phyloP scores from a whole-genome alignment of 2,329 filamentous ascomycete genomes.

The Neoscytalidium dimidiatum region DNA sequence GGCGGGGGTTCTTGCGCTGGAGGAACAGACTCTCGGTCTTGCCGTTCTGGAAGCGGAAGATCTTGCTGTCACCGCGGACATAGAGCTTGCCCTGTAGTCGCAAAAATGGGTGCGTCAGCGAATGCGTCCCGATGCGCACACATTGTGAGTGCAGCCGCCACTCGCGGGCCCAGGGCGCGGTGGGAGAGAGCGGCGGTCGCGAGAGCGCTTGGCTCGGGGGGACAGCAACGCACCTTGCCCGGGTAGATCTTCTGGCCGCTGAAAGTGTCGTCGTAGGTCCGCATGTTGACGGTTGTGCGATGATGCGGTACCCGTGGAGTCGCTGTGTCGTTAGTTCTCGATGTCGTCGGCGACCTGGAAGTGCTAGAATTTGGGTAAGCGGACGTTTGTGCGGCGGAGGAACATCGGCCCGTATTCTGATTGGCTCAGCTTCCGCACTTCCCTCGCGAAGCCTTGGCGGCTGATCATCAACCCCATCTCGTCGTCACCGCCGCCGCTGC shows the following conservation, averaged over 20 bases:
- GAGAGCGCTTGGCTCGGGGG: neutral
- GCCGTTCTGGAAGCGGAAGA: slow-evolving; percentile 99
- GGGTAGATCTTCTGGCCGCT: slow-evolving; percentile 78
- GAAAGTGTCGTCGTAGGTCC: slow-evolving; percentile 79
- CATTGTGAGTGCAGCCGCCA: neutral
- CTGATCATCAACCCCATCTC: slow-evolving; percentile 12
- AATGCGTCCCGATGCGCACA: neutral
- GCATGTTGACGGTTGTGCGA: slow-evolving; percentile 60
- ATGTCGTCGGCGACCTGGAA: slow-evolving; percentile 31
- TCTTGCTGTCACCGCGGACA: slow-evolving; percentile 99
- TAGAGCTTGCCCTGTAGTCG: slow-evolving; percentile 90
- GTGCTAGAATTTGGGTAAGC: slow-evolving; percentile 31
- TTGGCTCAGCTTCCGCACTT: slow-evolving; percentile 6
- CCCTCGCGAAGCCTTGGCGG: slow-evolving; percentile 13
- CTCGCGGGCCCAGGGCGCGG: neutral
- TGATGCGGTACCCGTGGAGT: slow-evolving; percentile 40
- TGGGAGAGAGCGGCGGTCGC: neutral
- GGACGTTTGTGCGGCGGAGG: slow-evolving; percentile 20
- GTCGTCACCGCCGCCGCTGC: neutral
- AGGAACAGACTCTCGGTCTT: slow-evolving; percentile 99
- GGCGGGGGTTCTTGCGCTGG: slow-evolving; percentile 99
- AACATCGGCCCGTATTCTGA: slow-evolving; percentile 18
- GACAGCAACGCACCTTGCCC: slow-evolving; percentile 65
- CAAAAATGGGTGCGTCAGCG: slow-evolving; percentile 8
- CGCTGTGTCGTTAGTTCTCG: slow-evolving; percentile 31